Evolutionary conservation across 179 eudicot species (phyloP), one percentile per base, ranked within the genome.

Genomic region (Nepenthes alata): DNA sequence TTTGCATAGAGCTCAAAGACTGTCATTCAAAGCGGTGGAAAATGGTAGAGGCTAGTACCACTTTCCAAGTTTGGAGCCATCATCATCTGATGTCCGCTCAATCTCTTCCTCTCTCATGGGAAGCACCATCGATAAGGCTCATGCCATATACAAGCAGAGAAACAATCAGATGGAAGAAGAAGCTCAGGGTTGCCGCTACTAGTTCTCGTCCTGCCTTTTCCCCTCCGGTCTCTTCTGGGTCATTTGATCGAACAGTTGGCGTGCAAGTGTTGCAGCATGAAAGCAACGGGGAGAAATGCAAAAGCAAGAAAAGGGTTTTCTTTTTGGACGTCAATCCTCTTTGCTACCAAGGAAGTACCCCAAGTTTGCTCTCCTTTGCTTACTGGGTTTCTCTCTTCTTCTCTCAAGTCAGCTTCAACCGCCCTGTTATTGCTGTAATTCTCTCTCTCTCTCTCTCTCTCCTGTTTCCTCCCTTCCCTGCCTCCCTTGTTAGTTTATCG

Each of bases 321-420:
- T 84, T 91, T 61, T 79, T 91, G 76, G 97, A 91, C 68, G 97
- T 91, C 4, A 91, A 91, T 71, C 95, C 96, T 34, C 69, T 91
- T 35, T 86, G 97, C 64, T 91, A 91, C 55, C 72, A 75, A 4
- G 96, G 91, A 7, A 84, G 77, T 72, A 71, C 61, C 12, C 91
- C 87, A 2, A 84, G 82, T 77, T 83, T 91, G 60, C 78, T 71
- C 35, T 69, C 87, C 69, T 91, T 91, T 69, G 79, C 82, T 61
- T 77, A 70, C 34, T 91, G 97, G 97, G 59, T 80, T 80, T 81
- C 95, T 35, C 96, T 91, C 53, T 91, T 91, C 78, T 86, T 91
- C 74, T 81, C 91, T 48, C 78, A 81, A 80, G 96, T 91, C 72
- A 79, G 87, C 75, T 81, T 74, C 39, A 53, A 63, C 49, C 89